These are phyloP conservation scores for Prillingera fragicola DNA, from an alignment of 1,284 basidiomycete genomes.

Conservation along the genomic window DNA sequence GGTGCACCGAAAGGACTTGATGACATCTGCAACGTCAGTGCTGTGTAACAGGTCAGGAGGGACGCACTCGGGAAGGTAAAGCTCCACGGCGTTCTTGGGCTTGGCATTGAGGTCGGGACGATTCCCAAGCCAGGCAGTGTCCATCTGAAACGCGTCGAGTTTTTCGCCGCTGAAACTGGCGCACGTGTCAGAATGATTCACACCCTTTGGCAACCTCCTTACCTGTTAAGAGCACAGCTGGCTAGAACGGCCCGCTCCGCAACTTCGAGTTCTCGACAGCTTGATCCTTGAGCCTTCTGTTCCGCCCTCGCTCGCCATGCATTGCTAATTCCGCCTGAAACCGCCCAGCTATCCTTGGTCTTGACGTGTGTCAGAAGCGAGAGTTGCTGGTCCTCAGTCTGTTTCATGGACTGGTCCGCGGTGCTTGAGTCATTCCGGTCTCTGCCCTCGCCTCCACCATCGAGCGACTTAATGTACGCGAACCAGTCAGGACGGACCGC, in stretches of 20 bases:
- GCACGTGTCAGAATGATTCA: not conserved
- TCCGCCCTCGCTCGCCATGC: constrained; percentile 14
- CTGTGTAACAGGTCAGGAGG: too few species aligned
- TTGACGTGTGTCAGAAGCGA: constrained; percentile 8
- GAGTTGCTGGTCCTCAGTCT: too few species aligned
- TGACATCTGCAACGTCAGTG: constrained; percentile 19
- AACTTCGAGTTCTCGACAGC: constrained; percentile 6
- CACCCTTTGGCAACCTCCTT: not conserved
- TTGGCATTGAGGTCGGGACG: not conserved
- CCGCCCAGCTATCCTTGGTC: constrained; percentile 24
- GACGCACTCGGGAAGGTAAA: constrained; percentile 40
- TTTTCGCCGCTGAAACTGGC: constrained; percentile 30
- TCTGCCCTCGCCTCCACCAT: too few species aligned
- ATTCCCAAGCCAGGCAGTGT: constrained; percentile 22
- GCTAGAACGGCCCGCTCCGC: constrained; percentile 26
- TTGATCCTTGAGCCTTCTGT: not conserved
- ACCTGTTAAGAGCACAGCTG: constrained; percentile 35
- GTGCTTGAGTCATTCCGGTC: too few species aligned
- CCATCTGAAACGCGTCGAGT: constrained; percentile 25
- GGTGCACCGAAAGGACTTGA: constrained; percentile 31
- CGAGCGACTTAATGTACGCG: constrained; percentile 7
- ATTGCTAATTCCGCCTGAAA: constrained; percentile 26
- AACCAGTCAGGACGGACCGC: constrained; percentile 29
- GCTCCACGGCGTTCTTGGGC: too few species aligned
- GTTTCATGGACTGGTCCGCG: too few species aligned